Base-by-base conservation (phyloP, 2,329 filamentous ascomycete species). In the Arthrinium phaeospermum region DNA sequence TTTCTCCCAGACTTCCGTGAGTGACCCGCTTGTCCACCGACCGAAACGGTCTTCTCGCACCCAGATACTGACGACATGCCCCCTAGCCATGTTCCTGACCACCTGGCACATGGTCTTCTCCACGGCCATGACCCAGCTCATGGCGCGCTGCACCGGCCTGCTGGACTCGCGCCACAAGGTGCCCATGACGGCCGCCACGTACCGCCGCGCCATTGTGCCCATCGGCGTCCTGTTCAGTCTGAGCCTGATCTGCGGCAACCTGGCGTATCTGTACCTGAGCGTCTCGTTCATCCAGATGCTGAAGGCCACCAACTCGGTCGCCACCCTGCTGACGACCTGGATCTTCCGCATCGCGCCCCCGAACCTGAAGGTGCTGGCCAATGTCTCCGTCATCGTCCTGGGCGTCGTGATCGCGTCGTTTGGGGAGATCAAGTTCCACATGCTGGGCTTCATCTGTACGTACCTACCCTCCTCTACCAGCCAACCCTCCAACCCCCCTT, bases 201-300 rank as follows among this genome's bases (percentile, higher is more conserved):
- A 92, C 61, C 77, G 76, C 61, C 86, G 89, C 74, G 90, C 90
- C 68, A 91, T 92, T 76, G 85, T 92, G 41, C 91, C 91, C 74
- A 92, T 93, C 75, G 90, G 90, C 72, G 79, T 92, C 77, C 88
- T 92, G 83, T 92, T 92, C 85, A 91, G 89, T 73, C 85, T 90
- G 80, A 91, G 89, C 75, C 87, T 93, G 79, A 85, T 93, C 79
- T 92, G 89, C 81, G 90, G 90, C 76, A 93, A 93, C 82, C 83
- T 92, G 79, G 89, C 91, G 75, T 93, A 93, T 80, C 86, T 93
- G 70, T 91, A 92, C 81, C 86, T 92, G 73, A 91, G 87, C 72
- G 90, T 93, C 71, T 87, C 91, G 68, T 92, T 92, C 80, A 92
- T 92, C 75, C 91, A 93, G 84, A 92, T 93, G 90, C 88, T 93